A percentile compares a stretch with the other conserved stretches of the same genome.
Evolutionary conservation across 2,329 filamentous ascomycete species (phyloP).

Genomic region (Fusarium avenaceum): DNA sequence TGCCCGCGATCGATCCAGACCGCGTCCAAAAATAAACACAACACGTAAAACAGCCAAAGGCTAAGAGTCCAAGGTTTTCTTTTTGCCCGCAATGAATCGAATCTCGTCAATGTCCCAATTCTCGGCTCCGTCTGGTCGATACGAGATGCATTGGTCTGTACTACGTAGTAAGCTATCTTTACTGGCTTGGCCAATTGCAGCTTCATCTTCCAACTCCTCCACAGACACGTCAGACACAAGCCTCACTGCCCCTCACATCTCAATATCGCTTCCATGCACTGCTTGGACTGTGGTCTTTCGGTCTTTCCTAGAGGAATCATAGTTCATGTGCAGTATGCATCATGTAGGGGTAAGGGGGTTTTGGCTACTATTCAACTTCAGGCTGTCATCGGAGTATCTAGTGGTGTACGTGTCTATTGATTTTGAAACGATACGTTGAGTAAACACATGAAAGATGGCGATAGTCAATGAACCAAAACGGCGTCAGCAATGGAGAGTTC

Average conservation of each 20-base stretch:
- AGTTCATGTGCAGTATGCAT: slow-evolving; percentile 12
- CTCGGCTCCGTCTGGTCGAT: slow-evolving; percentile 15
- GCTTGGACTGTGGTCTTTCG: slow-evolving; percentile 2
- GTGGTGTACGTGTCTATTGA: slow-evolving; percentile 4
- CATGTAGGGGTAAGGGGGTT: slow-evolving; percentile 25
- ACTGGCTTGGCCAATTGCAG: slow-evolving; percentile 25
- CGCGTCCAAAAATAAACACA: slow-evolving; percentile 30
- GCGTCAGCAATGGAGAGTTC: background rate
- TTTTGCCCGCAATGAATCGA: slow-evolving; percentile 4
- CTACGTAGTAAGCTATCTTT: slow-evolving; percentile 7
- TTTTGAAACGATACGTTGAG: background rate
- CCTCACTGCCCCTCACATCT: slow-evolving; percentile 31
- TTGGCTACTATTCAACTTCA: background rate
- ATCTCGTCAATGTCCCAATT: background rate
- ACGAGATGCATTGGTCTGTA: slow-evolving; percentile 12
- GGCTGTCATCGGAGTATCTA: background rate
- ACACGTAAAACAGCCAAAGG: too few relatives aligned
- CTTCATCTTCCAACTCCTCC: slow-evolving; percentile 15
- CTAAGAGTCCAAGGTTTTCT: background rate
- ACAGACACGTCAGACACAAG: slow-evolving; percentile 40
- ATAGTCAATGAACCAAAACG: background rate
- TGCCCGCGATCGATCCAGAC: slow-evolving; percentile 35
- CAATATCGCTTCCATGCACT: slow-evolving; percentile 40
- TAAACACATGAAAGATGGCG: background rate
- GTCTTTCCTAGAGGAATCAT: slow-evolving; percentile 3